These are phyloP conservation scores for Aureobasidium pullulans DNA, from an alignment of 2,329 filamentous ascomycete genomes.

Conservation along the genomic window DNA sequence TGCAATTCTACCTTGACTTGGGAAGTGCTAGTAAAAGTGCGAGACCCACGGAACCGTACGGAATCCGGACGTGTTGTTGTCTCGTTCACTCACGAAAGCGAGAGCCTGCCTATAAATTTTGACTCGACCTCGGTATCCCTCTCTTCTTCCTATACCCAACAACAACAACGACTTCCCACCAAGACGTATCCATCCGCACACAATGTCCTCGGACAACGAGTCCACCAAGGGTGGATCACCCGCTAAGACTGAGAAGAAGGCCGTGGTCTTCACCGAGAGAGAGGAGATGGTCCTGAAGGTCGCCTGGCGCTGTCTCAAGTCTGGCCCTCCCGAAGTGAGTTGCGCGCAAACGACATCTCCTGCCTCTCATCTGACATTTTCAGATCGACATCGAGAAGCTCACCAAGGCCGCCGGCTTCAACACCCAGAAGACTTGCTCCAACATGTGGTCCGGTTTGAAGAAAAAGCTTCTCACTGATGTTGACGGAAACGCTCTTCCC, in stretches of 20 bases:
- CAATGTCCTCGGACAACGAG: slow-evolving; percentile 1
- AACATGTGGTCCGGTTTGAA: slow-evolving; percentile 31
- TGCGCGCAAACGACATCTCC: not conserved
- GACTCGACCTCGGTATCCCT: not conserved
- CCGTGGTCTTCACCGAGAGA: slow-evolving; percentile 21
- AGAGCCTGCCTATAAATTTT: not conserved
- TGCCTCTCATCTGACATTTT: not conserved
- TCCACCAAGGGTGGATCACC: not conserved
- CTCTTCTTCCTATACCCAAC: not conserved
- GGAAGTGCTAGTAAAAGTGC: not conserved
- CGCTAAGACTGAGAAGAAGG: not conserved
- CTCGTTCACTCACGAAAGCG: not conserved
- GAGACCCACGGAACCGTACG: not conserved
- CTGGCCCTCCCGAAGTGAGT: slow-evolving; percentile 23
- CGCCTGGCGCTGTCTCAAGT: slow-evolving; percentile 27
- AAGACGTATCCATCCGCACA: not conserved
- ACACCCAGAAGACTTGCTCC: slow-evolving; percentile 25
- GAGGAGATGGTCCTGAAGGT: slow-evolving; percentile 24
- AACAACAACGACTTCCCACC: not conserved
- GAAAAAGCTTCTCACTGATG: slow-evolving; percentile 25
- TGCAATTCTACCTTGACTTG: too few species aligned
- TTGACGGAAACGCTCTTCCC: slow-evolving; percentile 14
- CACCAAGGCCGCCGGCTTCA: slow-evolving; percentile 22
- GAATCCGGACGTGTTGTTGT: not conserved
- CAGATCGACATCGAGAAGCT: slow-evolving; percentile 27